These are phyloP conservation scores for Paramecium octaurelia DNA, from an alignment of 73 alveolate species.

Conservation along the genomic window DNA sequence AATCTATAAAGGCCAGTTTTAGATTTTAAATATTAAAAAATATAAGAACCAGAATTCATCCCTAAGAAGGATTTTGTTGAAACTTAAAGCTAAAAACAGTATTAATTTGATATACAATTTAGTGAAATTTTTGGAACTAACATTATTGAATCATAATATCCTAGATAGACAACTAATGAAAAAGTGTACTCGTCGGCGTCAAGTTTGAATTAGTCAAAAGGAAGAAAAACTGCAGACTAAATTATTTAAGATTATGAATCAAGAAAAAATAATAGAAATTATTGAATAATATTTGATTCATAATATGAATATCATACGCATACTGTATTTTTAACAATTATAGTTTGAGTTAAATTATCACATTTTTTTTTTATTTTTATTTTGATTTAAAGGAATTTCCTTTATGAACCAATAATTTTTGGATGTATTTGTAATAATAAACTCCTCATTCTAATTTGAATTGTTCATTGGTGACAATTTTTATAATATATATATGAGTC, in stretches of 20 bases:
- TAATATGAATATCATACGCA: not conserved
- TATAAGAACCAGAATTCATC: not conserved
- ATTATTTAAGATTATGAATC: conserved; percentile 18
- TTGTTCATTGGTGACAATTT: no score
- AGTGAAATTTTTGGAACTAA: not conserved
- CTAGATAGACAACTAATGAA: not conserved
- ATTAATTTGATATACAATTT: not conserved
- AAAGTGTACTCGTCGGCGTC: not conserved
- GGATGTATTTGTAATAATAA: no score
- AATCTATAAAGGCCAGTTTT: conserved; percentile 22
- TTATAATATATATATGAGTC: no score
- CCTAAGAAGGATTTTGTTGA: not conserved
- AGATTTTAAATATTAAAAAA: not conserved
- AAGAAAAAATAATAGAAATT: not conserved
- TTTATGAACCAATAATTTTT: no score
- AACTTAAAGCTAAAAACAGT: not conserved
- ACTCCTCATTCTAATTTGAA: no score
- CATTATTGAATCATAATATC: not conserved
- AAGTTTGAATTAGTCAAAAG: not conserved
- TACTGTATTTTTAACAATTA: not conserved
- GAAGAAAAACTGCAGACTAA: conserved; percentile 30
- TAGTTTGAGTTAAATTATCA: not conserved
- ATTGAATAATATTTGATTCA: not conserved
- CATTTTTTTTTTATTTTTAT: no score
- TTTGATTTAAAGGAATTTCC: no score